Percentiles rank a stretch among this genome's conserved stretches.
Conservation (phyloP, 2,329 filamentous ascomycete genomes). For the Dothiorella sarmentorum region DNA sequence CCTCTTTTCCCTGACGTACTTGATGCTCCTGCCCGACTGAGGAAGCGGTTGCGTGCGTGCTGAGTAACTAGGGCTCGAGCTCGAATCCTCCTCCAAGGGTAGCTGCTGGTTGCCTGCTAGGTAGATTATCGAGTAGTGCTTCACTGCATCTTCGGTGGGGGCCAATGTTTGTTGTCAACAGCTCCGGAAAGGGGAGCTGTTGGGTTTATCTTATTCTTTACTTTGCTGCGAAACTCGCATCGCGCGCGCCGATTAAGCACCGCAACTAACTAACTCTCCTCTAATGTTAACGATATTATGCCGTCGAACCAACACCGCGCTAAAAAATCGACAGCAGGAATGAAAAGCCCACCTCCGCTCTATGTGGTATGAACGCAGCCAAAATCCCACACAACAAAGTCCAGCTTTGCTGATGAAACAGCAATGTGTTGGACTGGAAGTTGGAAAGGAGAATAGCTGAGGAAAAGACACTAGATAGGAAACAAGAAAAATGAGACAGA, state of each 20-base stretch:
- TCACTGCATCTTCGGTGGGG: background rate
- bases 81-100: background rate
- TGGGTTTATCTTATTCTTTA: background rate
- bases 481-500: background rate
- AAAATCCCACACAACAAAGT: background rate
- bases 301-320: background rate
- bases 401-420: slow-evolving; percentile 4
- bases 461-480: background rate
- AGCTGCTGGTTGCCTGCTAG: background rate
- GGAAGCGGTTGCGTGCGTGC: no score
- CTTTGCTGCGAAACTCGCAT: background rate
- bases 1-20: background rate
- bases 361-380: slow-evolving; percentile 4
- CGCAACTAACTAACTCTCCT: background rate
- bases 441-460: background rate
- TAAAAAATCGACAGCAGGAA: slow-evolving; percentile 1
- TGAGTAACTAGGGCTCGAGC: no score
- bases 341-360: background rate
- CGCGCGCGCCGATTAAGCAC: background rate
- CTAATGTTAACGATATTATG: background rate
- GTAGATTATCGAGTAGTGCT: background rate
- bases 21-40: no score
- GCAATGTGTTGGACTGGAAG: background rate
- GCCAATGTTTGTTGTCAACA: background rate
- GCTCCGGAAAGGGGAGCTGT: background rate